These are phyloP conservation scores for Clitoria ternatea DNA, from an alignment of 306 rosid species.

Conservation along the genomic window DNA sequence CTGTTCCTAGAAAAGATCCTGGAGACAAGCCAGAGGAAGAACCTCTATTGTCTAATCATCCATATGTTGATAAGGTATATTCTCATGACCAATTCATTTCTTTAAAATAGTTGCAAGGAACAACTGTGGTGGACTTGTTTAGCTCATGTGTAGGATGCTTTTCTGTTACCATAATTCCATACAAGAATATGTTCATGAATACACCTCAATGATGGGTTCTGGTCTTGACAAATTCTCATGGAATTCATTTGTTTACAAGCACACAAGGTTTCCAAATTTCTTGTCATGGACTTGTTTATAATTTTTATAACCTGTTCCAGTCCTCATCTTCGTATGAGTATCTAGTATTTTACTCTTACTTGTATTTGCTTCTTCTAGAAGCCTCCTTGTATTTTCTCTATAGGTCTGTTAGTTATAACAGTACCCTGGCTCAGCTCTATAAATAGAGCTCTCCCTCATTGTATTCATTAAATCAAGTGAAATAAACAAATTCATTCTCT, in stretches of 20 bases:
- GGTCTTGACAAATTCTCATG: constrained; percentile 4
- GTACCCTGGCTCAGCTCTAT: no score
- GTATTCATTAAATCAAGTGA: no score
- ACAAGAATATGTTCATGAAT: neutral
- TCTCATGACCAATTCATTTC: constrained; percentile 6
- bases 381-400: no score
- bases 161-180: neutral
- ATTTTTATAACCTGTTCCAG: neutral
- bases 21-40: constrained; percentile 86
- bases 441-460: no score
- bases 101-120: constrained; percentile 15
- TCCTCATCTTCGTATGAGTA: no score
- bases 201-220: neutral
- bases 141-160: constrained; percentile 17
- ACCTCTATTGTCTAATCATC: constrained; percentile 82
- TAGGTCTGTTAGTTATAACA: no score
- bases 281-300: neutral
- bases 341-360: no score
- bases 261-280: neutral
- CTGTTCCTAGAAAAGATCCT: constrained; percentile 85
- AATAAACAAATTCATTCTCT: no score
- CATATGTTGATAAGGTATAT: constrained; percentile 81
- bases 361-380: no score
- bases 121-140: constrained; percentile 2
- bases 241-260: neutral